A percentile compares a stretch with the other conserved stretches of the same genome.
These are phyloP conservation scores for Krasilnikovozyma curviuscula DNA, from an alignment of 768 basidiomycete species.

Conservation along the genomic window DNA sequence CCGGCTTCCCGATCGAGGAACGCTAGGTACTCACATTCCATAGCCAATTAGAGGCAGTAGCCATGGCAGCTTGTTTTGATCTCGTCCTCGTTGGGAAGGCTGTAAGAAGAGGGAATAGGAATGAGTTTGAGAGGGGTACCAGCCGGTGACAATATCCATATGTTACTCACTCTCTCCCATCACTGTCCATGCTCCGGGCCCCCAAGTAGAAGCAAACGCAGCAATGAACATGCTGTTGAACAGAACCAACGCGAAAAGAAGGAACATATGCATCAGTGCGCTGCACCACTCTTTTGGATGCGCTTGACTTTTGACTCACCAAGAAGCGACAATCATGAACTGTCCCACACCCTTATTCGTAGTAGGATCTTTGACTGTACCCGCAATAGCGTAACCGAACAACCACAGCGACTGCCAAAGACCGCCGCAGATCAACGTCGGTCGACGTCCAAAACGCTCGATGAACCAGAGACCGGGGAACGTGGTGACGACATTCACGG, in stretches of 20 bases:
- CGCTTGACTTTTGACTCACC: background rate
- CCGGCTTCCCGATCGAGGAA: background rate
- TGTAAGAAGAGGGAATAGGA: no score
- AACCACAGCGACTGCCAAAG: slow-evolving; percentile 32
- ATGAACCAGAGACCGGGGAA: slow-evolving; percentile 48
- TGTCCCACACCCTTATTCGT: slow-evolving; percentile 36
- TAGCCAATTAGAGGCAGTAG: slow-evolving; percentile 42
- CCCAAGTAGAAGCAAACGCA: slow-evolving; percentile 43
- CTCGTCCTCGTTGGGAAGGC: slow-evolving; percentile 16
- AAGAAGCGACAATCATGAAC: slow-evolving; percentile 6
- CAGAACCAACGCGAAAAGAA: background rate
- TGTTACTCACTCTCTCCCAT: slow-evolving; percentile 39
- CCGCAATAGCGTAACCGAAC: slow-evolving; percentile 53
- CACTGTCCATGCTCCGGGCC: slow-evolving; percentile 47
- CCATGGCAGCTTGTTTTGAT: slow-evolving; percentile 48
- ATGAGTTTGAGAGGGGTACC: background rate
- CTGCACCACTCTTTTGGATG: background rate
- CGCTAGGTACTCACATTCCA: background rate
- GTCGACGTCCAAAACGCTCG: slow-evolving; percentile 49
- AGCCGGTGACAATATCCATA: background rate
- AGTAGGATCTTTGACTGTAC: slow-evolving; percentile 41
- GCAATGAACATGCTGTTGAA: slow-evolving; percentile 37
- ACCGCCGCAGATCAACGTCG: slow-evolving; percentile 42
- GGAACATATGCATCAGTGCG: slow-evolving; percentile 11
- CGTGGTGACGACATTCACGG: slow-evolving; percentile 5